Percentiles rank a stretch among this genome's conserved stretches.
Conservation (phyloP, 2,329 filamentous ascomycete genomes). For the Hypoxylon sp. region DNA sequence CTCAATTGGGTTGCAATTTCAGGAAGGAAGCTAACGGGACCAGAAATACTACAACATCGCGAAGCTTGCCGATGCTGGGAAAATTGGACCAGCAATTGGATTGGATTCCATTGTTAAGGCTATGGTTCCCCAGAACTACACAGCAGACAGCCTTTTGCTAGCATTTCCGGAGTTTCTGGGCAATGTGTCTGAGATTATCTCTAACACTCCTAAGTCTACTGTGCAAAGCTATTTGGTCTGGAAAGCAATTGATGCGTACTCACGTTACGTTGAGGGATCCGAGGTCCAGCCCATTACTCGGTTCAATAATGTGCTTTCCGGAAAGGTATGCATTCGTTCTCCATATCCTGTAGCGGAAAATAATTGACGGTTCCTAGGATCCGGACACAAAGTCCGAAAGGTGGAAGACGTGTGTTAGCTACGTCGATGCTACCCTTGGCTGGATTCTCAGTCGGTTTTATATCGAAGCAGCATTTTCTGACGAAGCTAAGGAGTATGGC, state of each 20-base stretch:
- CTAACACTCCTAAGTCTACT: slow-evolving; percentile 67
- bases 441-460: slow-evolving; percentile 82
- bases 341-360: slow-evolving; percentile 1
- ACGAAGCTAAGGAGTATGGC: slow-evolving; percentile 75
- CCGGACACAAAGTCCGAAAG: slow-evolving; percentile 74
- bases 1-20: not conserved
- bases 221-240: slow-evolving; percentile 75
- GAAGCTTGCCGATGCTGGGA: slow-evolving; percentile 68
- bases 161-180: slow-evolving; percentile 73
- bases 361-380: slow-evolving; percentile 58
- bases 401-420: slow-evolving; percentile 75
- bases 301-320: slow-evolving; percentile 73
- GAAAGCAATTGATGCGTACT: slow-evolving; percentile 71
- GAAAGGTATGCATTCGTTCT: slow-evolving; percentile 59
- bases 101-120: slow-evolving; percentile 66
- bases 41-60: slow-evolving; percentile 77
- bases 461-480: slow-evolving; percentile 76
- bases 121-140: slow-evolving; percentile 67
- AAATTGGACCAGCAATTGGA: slow-evolving; percentile 70
- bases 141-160: slow-evolving; percentile 69
- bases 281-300: slow-evolving; percentile 71
- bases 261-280: slow-evolving; percentile 69
- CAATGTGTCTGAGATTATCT: slow-evolving; percentile 69
- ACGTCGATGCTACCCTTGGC: slow-evolving; percentile 71
- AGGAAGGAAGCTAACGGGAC: slow-evolving; percentile 30